phyloP scores from a whole-genome alignment of 495 filamentous ascomycete genomes.

The Aspergillus steynii region DNA sequence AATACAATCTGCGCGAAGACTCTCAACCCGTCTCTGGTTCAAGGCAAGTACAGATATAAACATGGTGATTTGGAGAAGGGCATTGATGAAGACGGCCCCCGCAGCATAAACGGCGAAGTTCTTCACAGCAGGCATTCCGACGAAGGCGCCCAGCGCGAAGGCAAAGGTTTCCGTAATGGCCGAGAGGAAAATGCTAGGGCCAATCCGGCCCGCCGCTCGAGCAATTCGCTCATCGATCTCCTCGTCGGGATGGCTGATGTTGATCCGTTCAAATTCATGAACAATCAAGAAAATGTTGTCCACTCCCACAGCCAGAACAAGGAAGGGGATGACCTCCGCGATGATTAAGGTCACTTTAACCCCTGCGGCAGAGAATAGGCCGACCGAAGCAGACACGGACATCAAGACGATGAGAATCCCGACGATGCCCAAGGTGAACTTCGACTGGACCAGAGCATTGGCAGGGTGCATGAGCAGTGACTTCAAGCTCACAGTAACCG shows the following conservation, averaged over 20 bases:
- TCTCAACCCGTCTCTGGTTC: constrained; percentile 86
- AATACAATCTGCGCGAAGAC: constrained; percentile 86
- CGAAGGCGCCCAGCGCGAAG: constrained; percentile 88
- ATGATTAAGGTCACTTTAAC: constrained; percentile 96
- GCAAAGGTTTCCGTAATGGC: constrained; percentile 90
- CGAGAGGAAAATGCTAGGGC: constrained; percentile 94
- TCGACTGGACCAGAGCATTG: constrained; percentile 85
- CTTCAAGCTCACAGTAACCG: constrained; percentile 72
- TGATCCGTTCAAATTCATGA: constrained; percentile 95
- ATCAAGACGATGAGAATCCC: constrained; percentile 95
- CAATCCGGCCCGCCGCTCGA: constrained; percentile 87
- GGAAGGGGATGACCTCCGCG: constrained; percentile 96
- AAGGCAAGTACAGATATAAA: constrained; percentile 88
- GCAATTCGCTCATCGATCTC: constrained; percentile 81
- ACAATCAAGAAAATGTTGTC: constrained; percentile 99
- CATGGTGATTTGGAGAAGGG: constrained; percentile 91
- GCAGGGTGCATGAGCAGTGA: constrained; percentile 78
- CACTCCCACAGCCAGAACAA: constrained; percentile 92
- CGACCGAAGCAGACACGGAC: constrained; percentile 94
- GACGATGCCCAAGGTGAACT: constrained; percentile 88
- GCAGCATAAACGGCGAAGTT: constrained; percentile 98
- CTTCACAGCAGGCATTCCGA: constrained; percentile 94
- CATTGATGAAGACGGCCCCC: constrained; percentile 95
- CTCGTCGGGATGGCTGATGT: constrained; percentile 83
- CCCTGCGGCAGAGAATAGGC: constrained; percentile 84